These are phyloP conservation scores for Hypholoma sublateritium DNA, from an alignment of 768 basidiomycete genomes.

Conservation along the genomic window DNA sequence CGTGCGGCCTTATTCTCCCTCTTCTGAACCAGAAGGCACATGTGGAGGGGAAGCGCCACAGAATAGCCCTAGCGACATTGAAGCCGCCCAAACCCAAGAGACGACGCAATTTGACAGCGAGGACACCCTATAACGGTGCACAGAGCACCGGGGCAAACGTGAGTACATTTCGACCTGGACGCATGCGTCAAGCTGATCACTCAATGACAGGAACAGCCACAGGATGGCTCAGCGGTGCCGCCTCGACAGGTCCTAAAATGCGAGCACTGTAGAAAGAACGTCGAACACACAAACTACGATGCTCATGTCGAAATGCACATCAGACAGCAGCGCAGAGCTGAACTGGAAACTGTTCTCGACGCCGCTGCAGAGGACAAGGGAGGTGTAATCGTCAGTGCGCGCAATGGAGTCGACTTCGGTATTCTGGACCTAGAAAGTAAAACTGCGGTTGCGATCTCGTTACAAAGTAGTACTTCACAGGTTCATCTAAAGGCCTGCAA, in stretches of 20 bases:
- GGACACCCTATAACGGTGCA: not conserved
- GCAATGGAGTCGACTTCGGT: constrained; percentile 47
- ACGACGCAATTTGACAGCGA: not conserved
- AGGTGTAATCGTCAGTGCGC: constrained; percentile 39
- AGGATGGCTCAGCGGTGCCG: not conserved
- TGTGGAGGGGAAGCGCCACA: constrained; percentile 29
- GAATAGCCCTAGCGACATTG: constrained; percentile 12
- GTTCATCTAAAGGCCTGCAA: constrained; percentile 22
- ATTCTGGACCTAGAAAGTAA: constrained; percentile 34
- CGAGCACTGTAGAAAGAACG: constrained; percentile 21
- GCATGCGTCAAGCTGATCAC: not conserved
- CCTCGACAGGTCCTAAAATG: constrained; percentile 18
- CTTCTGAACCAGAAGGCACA: constrained; percentile 20
- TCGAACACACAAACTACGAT: constrained; percentile 21
- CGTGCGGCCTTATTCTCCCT: constrained; percentile 32
- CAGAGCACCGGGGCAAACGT: not conserved
- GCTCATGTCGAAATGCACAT: constrained; percentile 31
- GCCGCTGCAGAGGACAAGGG: constrained; percentile 48
- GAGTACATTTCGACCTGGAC: not conserved
- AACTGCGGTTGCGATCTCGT: constrained; percentile 26
- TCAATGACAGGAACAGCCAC: not conserved
- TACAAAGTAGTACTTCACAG: constrained; percentile 23
- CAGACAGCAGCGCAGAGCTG: constrained; percentile 26
- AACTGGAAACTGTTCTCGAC: constrained; percentile 32
- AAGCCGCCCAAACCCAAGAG: not conserved